Conservation (phyloP, 176 grass and related monocot species). For the sorghum (Sorghum bicolor) region DNA sequence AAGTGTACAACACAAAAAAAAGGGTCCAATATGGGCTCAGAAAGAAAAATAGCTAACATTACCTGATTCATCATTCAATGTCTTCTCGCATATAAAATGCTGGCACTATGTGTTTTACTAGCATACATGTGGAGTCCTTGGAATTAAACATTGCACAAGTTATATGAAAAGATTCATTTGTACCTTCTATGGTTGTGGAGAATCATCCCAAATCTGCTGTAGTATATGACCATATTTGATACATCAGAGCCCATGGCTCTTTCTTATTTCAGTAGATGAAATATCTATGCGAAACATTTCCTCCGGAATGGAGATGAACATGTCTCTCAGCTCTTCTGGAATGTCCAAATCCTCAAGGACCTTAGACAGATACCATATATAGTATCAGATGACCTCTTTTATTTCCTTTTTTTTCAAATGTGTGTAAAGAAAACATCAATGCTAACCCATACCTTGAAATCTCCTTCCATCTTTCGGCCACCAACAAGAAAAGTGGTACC, state of each 20-base stretch:
- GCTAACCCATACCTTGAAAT: constrained; percentile 79
- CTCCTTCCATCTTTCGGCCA: constrained; percentile 79
- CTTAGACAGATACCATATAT: constrained; percentile 33
- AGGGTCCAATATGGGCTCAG: background rate
- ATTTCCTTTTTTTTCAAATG: constrained; percentile 14
- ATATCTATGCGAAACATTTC: constrained; percentile 77
- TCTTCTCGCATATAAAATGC: background rate
- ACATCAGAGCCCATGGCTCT: constrained; percentile 40
- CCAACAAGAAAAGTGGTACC: constrained; percentile 86
- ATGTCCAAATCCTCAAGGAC: constrained; percentile 81
- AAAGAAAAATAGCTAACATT: background rate
- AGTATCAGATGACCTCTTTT: background rate
- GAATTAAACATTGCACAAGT: background rate
- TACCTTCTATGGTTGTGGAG: background rate
- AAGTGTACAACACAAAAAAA: background rate
- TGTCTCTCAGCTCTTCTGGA: constrained; percentile 65
- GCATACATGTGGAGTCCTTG: background rate
- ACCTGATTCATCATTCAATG: background rate
- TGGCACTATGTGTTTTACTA: background rate
- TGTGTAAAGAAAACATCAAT: background rate
- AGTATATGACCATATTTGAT: background rate
- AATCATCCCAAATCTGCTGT: constrained; percentile 8
- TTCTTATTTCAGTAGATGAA: constrained; percentile 85
- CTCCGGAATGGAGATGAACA: constrained; percentile 80
- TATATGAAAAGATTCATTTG: constrained; percentile 7